Evolutionary conservation across 805 yeast genomes (phyloP), one percentile per base, ranked within the genome.

Genomic region (Priceomyces castillae): DNA sequence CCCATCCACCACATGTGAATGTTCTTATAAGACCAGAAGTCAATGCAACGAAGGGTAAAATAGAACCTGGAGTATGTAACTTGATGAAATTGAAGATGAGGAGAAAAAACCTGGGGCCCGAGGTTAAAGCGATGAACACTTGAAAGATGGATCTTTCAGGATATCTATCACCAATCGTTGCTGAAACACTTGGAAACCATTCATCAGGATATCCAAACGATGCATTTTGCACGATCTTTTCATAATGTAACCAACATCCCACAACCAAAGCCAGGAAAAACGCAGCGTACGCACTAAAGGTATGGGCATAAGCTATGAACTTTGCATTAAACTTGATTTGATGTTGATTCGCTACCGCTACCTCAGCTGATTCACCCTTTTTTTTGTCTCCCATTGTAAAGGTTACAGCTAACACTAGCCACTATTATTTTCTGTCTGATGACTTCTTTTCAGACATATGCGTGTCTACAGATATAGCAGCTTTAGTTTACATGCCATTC

Each of bases 101-200:
- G 30, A 85, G 61, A 28, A 86, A 61, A 60, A 90, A 92, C 51
- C 98, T 78, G 14, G 97, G 97, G 30, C 97, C 96, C 0, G 98
- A 77, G 0, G 98, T 90, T 37, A 92, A 64, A 1, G 98, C 99
- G 51, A 94, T 94, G 49, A 92, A 66, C 30, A 92, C 74, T 66
- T 94, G 99, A 62, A 92, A 94, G 15, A 94, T 66, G 1, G 96
- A 87, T 51, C 99, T 73, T 65, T 94, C 99, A 0, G 99, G 99
- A 61, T 90, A 94, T 47, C 97, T 67, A 61, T 94, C 99, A 36
- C 99, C 99, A 59, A 94, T 94, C 1, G 99, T 80, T 1, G 99
- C 98, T 30, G 95, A 85, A 2, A 94, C 99, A 57, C 95, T 84
- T 2, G 99, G 99, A 60, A 94, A 92, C 98, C 99, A 94, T 64